Base-by-base conservation (phyloP, 78 protist genomes). In the Isochrysis galbana region DNA sequence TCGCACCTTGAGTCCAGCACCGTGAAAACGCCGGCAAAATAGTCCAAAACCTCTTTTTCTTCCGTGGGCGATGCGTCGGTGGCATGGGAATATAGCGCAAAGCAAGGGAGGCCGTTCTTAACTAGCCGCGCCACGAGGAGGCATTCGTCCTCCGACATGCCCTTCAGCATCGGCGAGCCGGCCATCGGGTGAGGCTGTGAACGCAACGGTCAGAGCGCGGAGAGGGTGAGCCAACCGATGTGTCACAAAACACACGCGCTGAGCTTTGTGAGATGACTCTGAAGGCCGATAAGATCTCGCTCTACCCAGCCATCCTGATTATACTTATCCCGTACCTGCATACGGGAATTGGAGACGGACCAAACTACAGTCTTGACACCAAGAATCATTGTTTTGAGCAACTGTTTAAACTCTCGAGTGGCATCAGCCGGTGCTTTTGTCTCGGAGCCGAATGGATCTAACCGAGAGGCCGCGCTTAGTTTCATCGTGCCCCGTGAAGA, bases 311-410 rank as follows among this genome's bases (percentile, higher is more conserved):
- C n/a, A n/a, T n/a, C n/a, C n/a, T n/a, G n/a, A n/a, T n/a, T n/a
- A n/a, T n/a, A n/a, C n/a, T n/a, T n/a, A n/a, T n/a, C n/a, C n/a
- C n/a, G n/a, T n/a, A n/a, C n/a, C n/a, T 34, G 55, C 48, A 42
- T 32, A 21, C 80, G 90, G n/a, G 91, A 67, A 70, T 93, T 89
- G 25, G 93, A 72, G 38, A 93, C 89, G 55, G n/a, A 95, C 96
- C 97, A 97, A 39, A 97, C 94, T 25, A 96, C 96, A 36, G 94
- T 97, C 67, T 97, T 95, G 36, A 98, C 90, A 32, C 98, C 97
- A 4, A 93, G 42, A 23, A 96, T 90, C 83, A 98, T 94, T 32
- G 97, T 96, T 26, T 90, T 89, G 38, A 98, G 67, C 70, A 97
- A 54, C 89, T 94, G 96, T 69, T 94, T 91, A 48, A 54, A 69